Evolutionary conservation across 805 yeast species (phyloP), one percentile per base, ranked within the genome.

Genomic region (Lachancea cidri): DNA sequence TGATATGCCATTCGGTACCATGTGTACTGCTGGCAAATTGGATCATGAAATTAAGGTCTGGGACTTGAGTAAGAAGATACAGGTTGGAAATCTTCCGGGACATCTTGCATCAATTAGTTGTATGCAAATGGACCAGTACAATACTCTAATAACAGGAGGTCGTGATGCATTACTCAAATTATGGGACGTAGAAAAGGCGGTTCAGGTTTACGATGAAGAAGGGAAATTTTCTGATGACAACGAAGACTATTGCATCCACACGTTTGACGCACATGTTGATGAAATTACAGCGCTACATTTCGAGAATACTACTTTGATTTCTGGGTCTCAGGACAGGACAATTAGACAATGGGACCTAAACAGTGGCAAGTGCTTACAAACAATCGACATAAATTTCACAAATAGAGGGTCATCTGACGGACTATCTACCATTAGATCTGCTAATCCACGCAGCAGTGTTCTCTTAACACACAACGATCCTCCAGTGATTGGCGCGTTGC

Each of bases 21-120:
- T 86, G 60, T 89, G 87, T 2, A 75, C 89, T 13, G 86, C 95
- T 0, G 61, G 57, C 2, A 77, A 87, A 9, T 64, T 78, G 50
- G 95, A 87, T 57, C 85, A 81, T 56, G 76, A 83, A 0, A 82
- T 87, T 3, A 73, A 82, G 48, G 83, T 88, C 4, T 88, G 96
- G 96, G 95, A 88, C 65, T 61, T 83, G 51, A 74, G 81, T 29
- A 68, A 74, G 20, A 73, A 77, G 8, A 68, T 67, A 43, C 72
- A 74, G 36, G 53, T 65, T 18, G 80, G 80, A 2, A 54, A 67
- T 24, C 64, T 83, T 36, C 74, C 68, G 39, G 88, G 88, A 15
- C 91, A 83, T 54, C 24, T 45, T 20, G 77, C 84, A 0, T 64
- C 77, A 5, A 82, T 83, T 4, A 67, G 65, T 35, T 77, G 83